Evolutionary conservation across 257 asterid genomes (phyloP).

Genomic region (Solanum chiquidenum): DNA sequence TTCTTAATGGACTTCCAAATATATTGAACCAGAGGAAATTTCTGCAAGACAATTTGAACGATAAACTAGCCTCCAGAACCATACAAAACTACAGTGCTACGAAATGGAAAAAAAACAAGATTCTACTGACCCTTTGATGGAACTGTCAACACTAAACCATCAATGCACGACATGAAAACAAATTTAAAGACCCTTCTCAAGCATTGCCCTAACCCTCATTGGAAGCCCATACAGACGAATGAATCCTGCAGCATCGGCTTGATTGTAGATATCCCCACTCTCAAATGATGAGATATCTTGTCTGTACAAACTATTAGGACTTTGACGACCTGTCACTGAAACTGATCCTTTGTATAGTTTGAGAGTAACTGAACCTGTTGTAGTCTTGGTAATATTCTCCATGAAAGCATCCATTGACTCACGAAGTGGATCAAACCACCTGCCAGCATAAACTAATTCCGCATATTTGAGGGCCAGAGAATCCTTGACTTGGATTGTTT

Average conservation of each 20-base stretch:
- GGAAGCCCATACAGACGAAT: conserved; percentile 83
- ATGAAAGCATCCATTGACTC: conserved; percentile 88
- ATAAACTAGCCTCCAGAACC: not conserved
- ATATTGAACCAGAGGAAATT: not conserved
- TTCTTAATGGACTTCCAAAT: not conserved
- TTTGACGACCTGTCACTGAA: conserved; percentile 51
- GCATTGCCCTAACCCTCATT: conserved; percentile 79
- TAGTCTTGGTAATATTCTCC: conserved; percentile 78
- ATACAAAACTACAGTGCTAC: not conserved
- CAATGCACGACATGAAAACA: not conserved
- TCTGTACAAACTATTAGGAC: conserved; percentile 69
- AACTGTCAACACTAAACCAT: not conserved
- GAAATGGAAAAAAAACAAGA: not conserved
- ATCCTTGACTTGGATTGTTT: conserved; percentile 75
- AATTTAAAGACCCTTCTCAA: conserved; percentile 52
- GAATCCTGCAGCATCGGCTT: conserved; percentile 94
- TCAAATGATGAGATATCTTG: conserved; percentile 89
- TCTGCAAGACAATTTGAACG: not conserved
- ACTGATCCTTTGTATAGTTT: conserved; percentile 84
- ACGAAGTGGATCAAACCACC: conserved; percentile 94
- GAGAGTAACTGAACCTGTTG: conserved; percentile 69
- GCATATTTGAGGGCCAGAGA: conserved; percentile 84
- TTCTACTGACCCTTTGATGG: not conserved
- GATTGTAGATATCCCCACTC: conserved; percentile 79
- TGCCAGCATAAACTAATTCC: conserved; percentile 73